Conservation (phyloP, 2,329 filamentous ascomycete genomes). For the Dothiorella sarmentorum region DNA sequence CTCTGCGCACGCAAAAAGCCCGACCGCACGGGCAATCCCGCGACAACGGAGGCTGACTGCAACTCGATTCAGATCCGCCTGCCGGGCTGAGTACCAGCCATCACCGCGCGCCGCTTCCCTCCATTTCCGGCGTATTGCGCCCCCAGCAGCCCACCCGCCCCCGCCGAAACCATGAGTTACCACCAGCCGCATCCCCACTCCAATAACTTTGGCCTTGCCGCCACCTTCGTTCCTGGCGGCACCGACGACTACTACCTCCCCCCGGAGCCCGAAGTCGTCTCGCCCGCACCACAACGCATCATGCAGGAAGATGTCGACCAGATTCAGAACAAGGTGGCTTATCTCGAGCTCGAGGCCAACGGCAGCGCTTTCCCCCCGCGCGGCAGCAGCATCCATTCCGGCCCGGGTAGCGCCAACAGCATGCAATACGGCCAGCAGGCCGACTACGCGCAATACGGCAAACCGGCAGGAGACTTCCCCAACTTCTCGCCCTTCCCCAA, state of each 20-base stretch:
- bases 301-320: constrained; percentile 86
- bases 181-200: constrained; percentile 10
- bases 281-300: constrained; percentile 71
- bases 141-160: constrained; percentile 6
- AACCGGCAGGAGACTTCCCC: constrained; percentile 53
- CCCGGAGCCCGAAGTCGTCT: constrained; percentile 59
- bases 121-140: constrained; percentile 11
- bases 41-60: constrained; percentile 15
- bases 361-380: constrained; percentile 6
- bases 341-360: constrained; percentile 79
- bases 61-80: constrained; percentile 5
- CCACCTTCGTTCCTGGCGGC: constrained; percentile 66
- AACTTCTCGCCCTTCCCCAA: constrained; percentile 91
- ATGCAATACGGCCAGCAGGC: constrained; percentile 23
- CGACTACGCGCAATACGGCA: constrained; percentile 39
- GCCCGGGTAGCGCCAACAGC: constrained; percentile 22
- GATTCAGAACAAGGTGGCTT: constrained; percentile 86
- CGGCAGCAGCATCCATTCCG: constrained; percentile 19
- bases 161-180: constrained; percentile 16
- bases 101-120: constrained; percentile 1
- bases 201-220: constrained; percentile 28
- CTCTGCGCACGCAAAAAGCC: constrained; percentile 2
- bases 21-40: constrained; percentile 8
- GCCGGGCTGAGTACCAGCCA: constrained; percentile 4
- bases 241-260: constrained; percentile 67